A percentile compares a stretch with the other conserved stretches of the same genome.
Conservation (phyloP, 116 monocot species). For the Cymodocea nodosa region DNA sequence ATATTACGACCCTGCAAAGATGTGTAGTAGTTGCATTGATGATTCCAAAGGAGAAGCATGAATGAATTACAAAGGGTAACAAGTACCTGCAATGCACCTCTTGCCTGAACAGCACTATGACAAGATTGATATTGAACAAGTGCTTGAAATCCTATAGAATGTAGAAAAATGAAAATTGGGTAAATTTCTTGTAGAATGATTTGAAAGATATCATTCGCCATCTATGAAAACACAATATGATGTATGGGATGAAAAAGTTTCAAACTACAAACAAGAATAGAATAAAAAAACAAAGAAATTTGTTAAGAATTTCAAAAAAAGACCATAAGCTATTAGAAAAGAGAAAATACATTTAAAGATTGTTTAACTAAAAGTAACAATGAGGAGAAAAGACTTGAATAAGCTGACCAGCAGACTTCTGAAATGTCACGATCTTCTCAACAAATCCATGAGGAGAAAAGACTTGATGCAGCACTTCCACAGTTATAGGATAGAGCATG, state of each 20-base stretch:
- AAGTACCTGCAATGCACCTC: slow-evolving; percentile 63
- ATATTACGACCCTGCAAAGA: slow-evolving; percentile 73
- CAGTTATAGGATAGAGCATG: slow-evolving; percentile 98
- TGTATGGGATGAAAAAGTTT: too few relatives aligned
- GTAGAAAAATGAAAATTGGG: slow-evolving; percentile 3
- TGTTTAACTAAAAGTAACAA: too few relatives aligned
- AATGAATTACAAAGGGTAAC: slow-evolving; percentile 6
- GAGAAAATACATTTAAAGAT: too few relatives aligned
- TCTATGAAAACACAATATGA: too few relatives aligned
- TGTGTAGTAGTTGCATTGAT: neutral
- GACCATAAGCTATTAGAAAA: too few relatives aligned
- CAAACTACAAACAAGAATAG: too few relatives aligned
- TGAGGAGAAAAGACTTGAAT: slow-evolving; percentile 23
- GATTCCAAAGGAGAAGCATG: neutral
- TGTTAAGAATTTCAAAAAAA: too few relatives aligned
- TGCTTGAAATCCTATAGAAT: slow-evolving; percentile 75
- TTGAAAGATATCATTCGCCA: too few relatives aligned
- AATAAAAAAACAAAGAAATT: too few relatives aligned
- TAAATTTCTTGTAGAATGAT: too few relatives aligned
- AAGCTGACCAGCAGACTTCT: slow-evolving; percentile 95
- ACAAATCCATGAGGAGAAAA: slow-evolving; percentile 98
- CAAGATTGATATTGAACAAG: slow-evolving; percentile 79
- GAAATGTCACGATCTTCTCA: slow-evolving; percentile 99
- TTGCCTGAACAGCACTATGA: slow-evolving; percentile 73
- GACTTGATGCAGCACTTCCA: slow-evolving; percentile 99